Conservation (phyloP, 805 yeast species). For the Candida pseudofarinosa region DNA sequence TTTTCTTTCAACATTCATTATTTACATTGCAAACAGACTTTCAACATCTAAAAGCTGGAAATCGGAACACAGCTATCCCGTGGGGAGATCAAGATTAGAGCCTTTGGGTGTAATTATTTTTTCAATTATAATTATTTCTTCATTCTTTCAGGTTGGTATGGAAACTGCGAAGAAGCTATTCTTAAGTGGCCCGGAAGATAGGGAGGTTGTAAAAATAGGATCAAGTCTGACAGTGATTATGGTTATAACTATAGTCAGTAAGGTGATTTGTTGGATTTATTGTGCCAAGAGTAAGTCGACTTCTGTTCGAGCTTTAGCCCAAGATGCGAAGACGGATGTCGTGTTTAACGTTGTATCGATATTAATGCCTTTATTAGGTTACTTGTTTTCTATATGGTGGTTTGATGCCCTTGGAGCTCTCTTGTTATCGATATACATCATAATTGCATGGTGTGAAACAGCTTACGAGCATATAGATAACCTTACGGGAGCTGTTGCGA, state of each 20-base stretch:
- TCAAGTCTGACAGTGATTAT: conserved; percentile 52
- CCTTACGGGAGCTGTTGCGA: conserved; percentile 70
- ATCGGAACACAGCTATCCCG: conserved; percentile 50
- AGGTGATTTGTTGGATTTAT: conserved; percentile 59
- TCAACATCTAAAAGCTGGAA: conserved; percentile 46
- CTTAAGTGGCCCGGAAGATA: conserved; percentile 24
- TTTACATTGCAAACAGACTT: conserved; percentile 54
- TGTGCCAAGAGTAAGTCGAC: conserved; percentile 58
- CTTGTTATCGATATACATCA: conserved; percentile 55
- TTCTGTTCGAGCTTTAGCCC: conserved; percentile 74
- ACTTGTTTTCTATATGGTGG: conserved; percentile 57
- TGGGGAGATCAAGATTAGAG: conserved; percentile 69
- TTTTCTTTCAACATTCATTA: conserved; percentile 69
- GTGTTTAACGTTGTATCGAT: conserved; percentile 70
- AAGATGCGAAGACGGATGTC: conserved; percentile 77
- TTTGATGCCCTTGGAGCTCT: conserved; percentile 74
- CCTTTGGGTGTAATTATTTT: conserved; percentile 77
- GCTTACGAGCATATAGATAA: conserved; percentile 72
- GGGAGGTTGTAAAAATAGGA: conserved; percentile 45
- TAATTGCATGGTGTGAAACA: conserved; percentile 57
- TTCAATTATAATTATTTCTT: conserved; percentile 64
- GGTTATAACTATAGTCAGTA: conserved; percentile 57
- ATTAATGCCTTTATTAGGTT: conserved; percentile 63
- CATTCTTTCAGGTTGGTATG: conserved; percentile 68
- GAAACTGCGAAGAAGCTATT: conserved; percentile 53